A percentile compares a stretch with the other conserved stretches of the same genome.
These are phyloP conservation scores for Piper betle DNA, from an alignment of 164 flowering plant species.

Conservation along the genomic window DNA sequence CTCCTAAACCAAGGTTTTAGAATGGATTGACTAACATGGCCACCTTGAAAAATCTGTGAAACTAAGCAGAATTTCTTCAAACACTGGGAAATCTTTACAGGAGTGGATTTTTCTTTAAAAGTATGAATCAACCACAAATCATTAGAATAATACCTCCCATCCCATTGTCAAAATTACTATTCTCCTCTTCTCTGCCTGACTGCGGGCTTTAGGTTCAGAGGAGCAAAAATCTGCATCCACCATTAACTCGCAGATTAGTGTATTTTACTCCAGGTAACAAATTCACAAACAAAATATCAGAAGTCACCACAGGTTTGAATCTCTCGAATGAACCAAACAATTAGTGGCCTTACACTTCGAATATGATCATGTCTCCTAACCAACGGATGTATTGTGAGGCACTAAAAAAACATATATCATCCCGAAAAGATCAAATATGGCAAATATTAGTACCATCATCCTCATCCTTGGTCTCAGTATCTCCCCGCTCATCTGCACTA, in stretches of 20 bases:
- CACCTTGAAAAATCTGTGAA: too few species aligned
- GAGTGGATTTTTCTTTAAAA: too few species aligned
- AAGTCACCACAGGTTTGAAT: background rate
- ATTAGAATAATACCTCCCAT: background rate
- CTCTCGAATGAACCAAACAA: background rate
- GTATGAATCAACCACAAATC: background rate
- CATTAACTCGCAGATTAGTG: too few species aligned
- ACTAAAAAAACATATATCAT: background rate
- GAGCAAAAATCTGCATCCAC: conserved; percentile 22
- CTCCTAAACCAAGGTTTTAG: too few species aligned
- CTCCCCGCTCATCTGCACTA: conserved; percentile 76
- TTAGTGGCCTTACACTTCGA: background rate
- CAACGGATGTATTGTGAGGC: background rate
- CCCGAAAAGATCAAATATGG: too few species aligned
- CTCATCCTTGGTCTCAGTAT: conserved; percentile 34
- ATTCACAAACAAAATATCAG: background rate
- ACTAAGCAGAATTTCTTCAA: too few species aligned
- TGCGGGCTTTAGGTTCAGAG: conserved; percentile 24
- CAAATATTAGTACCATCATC: conserved; percentile 33
- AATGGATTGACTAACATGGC: too few species aligned
- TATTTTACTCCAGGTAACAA: background rate
- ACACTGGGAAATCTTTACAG: too few species aligned
- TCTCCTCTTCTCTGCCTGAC: conserved; percentile 18
- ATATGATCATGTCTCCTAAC: too few species aligned
- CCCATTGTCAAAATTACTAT: conserved; percentile 23